Conservation (phyloP, 306 rosid genomes). For the Prunus kanzakura region DNA sequence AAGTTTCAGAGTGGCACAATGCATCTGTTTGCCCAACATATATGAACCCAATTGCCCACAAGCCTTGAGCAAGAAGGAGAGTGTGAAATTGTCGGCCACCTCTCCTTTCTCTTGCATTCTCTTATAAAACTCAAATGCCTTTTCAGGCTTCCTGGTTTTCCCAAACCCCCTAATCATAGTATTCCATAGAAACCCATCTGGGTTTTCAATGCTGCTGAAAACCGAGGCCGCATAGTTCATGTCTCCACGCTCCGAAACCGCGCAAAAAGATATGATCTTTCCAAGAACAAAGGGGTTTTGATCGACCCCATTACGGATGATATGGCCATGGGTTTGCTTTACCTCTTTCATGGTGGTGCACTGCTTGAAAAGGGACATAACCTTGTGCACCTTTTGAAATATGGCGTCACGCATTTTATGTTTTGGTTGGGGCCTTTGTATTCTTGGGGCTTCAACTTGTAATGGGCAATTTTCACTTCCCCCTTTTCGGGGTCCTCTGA, state of each 20-base stretch:
- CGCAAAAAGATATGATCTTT: constrained; percentile 51
- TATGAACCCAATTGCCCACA: constrained; percentile 36
- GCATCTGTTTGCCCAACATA: constrained; percentile 53
- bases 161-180: constrained; percentile 78
- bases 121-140: constrained; percentile 44
- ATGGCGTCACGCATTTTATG: constrained; percentile 12
- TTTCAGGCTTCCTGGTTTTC: constrained; percentile 29
- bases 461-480: too few species aligned
- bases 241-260: constrained; percentile 36
- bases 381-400: constrained; percentile 29
- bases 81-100: constrained; percentile 56
- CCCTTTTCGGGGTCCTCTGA: too few species aligned
- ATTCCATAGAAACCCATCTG: constrained; percentile 67
- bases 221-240: constrained; percentile 53
- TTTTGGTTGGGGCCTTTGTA: not conserved
- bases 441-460: not conserved
- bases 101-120: constrained; percentile 39
- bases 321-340: constrained; percentile 49
- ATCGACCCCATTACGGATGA: constrained; percentile 42
- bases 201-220: constrained; percentile 42
- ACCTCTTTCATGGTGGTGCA: constrained; percentile 52
- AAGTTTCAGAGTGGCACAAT: constrained; percentile 39
- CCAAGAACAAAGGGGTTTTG: constrained; percentile 50
- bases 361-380: constrained; percentile 48
- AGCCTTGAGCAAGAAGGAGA: constrained; percentile 61